Conservation (phyloP, 352 stramenopile genomes). For the Pythium rhizo-oryzae region DNA sequence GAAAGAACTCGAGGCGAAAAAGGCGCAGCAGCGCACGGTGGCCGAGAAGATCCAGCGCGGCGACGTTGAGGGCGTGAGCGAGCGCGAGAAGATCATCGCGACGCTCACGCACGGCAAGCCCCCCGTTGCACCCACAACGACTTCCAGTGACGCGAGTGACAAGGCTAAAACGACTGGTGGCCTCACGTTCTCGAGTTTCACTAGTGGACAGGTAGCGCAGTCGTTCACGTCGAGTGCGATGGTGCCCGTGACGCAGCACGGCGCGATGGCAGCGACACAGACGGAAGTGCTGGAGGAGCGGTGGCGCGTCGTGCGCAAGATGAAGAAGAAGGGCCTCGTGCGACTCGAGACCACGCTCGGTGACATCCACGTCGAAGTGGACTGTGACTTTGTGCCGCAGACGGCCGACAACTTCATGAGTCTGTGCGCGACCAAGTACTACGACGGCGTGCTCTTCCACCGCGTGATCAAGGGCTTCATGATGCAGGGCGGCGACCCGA, state of each 20-base stretch:
- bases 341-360: conserved; percentile 94
- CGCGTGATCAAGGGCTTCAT: conserved; percentile 98
- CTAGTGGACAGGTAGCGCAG: conserved; percentile 87
- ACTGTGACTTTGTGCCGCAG: conserved; percentile 96
- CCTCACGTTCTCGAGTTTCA: conserved; percentile 85
- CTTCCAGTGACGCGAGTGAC: not conserved
- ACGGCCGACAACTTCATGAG: conserved; percentile 98
- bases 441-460: conserved; percentile 96
- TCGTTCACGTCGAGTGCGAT: conserved; percentile 96
- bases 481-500: conserved; percentile 94
- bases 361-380: conserved; percentile 95
- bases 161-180: conserved; percentile 12
- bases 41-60: conserved; percentile 63
- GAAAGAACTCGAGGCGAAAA: conserved; percentile 76
- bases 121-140: not conserved
- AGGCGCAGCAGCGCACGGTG: conserved; percentile 63
- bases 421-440: conserved; percentile 92
- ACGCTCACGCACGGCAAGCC: conserved; percentile 57
- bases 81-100: conserved; percentile 79
- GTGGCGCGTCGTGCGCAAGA: conserved; percentile 85
- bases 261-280: conserved; percentile 49
- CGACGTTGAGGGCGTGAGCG: conserved; percentile 55
- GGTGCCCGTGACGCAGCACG: conserved; percentile 72
- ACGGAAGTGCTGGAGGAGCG: conserved; percentile 67
- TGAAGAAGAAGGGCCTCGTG: conserved; percentile 98